Evolutionary conservation across 176 grass and related monocot species (phyloP).

Genomic region (Chrysopogon serrulatus): DNA sequence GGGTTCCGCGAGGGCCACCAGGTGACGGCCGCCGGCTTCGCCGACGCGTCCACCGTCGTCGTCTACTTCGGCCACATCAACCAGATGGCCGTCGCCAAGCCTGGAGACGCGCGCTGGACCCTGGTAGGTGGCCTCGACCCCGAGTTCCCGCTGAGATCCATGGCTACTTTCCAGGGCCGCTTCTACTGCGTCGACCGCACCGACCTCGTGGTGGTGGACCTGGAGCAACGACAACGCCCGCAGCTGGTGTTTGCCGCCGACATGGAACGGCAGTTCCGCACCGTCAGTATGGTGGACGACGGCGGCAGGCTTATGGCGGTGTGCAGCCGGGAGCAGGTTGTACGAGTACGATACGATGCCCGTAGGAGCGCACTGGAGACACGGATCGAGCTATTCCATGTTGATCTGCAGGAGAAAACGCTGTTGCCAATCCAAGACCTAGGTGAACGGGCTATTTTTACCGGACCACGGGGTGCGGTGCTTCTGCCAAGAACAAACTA

Average conservation of each 20-base stretch:
- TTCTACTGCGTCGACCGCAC: neutral
- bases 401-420: neutral
- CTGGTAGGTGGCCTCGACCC: neutral
- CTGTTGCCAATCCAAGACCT: neutral
- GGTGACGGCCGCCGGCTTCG: neutral
- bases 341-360: no score
- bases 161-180: neutral
- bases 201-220: neutral
- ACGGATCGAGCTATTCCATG: neutral
- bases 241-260: neutral
- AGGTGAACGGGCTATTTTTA: neutral
- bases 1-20: neutral
- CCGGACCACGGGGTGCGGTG: neutral
- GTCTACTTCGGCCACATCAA: neutral
- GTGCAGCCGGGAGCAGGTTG: no score
- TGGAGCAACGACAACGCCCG: neutral
- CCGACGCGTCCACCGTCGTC: neutral
- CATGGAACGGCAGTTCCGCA: neutral
- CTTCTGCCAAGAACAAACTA: neutral
- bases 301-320: neutral
- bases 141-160: neutral
- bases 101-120: neutral
- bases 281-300: neutral
- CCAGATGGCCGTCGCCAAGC: neutral
- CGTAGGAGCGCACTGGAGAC: no score